Evolutionary conservation across 1,284 basidiomycete species (phyloP).

Genomic region (Pascua sp.): DNA sequence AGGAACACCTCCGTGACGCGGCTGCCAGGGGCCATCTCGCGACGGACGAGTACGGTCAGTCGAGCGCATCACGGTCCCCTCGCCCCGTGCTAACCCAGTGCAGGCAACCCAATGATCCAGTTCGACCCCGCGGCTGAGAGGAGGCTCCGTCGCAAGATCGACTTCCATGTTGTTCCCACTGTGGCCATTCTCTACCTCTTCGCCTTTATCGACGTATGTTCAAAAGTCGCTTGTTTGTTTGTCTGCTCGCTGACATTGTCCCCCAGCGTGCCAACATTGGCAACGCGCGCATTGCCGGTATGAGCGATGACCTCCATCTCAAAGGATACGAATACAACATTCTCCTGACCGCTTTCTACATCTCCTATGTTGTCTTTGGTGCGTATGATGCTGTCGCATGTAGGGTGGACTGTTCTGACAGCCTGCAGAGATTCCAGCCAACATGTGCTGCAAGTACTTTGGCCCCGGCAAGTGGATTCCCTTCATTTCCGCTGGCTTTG

Average conservation of each 20-base stretch:
- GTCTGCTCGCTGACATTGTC: neutral
- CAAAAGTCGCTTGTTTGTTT: too few relatives aligned
- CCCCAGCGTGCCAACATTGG: constrained; percentile 20
- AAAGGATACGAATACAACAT: constrained; percentile 24
- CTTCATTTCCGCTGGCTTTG: constrained; percentile 18
- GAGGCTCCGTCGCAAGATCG: constrained; percentile 23
- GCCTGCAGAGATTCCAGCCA: constrained; percentile 8
- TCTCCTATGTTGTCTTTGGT: constrained; percentile 24
- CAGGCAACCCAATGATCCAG: constrained; percentile 7
- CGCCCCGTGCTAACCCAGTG: neutral
- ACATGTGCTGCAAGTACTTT: constrained; percentile 20
- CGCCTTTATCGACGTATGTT: constrained; percentile 21
- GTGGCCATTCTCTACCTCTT: constrained; percentile 18
- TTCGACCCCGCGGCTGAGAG: constrained; percentile 19
- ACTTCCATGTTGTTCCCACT: constrained; percentile 23
- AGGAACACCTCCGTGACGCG: constrained; percentile 2
- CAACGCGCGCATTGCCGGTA: constrained; percentile 22
- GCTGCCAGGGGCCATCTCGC: constrained; percentile 7
- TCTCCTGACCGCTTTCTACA: constrained; percentile 21
- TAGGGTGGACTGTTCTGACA: constrained; percentile 6
- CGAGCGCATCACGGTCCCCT: neutral
- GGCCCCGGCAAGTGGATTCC: constrained; percentile 16
- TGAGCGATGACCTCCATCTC: constrained; percentile 17
- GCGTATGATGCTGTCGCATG: constrained; percentile 15
- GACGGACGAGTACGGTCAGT: constrained; percentile 8